phyloP scores from a whole-genome alignment of 1,284 basidiomycete genomes.

The Malassezia sp. region DNA sequence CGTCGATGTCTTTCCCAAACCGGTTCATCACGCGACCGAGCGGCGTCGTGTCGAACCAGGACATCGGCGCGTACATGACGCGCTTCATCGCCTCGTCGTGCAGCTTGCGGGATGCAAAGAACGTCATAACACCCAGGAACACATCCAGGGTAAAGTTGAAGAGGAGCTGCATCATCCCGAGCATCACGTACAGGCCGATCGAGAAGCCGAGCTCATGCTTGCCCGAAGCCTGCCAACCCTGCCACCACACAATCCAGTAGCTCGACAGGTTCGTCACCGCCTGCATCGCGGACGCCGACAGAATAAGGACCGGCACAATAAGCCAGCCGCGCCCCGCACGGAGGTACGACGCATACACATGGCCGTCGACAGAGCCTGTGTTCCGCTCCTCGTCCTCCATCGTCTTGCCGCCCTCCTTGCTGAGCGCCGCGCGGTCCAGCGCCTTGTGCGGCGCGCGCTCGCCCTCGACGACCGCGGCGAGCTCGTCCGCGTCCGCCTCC shows the following conservation, averaged over 20 bases:
- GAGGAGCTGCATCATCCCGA: constrained; percentile 55
- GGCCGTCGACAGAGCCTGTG: constrained; percentile 37
- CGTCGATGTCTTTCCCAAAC: constrained; percentile 64
- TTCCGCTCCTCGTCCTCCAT: constrained; percentile 43
- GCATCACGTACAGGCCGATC: constrained; percentile 60
- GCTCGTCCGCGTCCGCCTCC: constrained; percentile 14
- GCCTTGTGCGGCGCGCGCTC: not conserved
- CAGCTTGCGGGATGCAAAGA: constrained; percentile 56
- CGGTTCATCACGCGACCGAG: constrained; percentile 75
- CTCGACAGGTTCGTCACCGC: constrained; percentile 50
- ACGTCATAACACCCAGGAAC: constrained; percentile 56
- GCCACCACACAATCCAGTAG: constrained; percentile 50
- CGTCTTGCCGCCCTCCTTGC: constrained; percentile 15
- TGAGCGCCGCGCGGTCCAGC: not conserved
- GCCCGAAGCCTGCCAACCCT: constrained; percentile 49
- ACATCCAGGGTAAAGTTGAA: constrained; percentile 58
- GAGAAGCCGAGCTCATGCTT: constrained; percentile 52
- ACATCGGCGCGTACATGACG: constrained; percentile 58
- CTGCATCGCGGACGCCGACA: constrained; percentile 59
- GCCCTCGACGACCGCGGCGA: constrained; percentile 11
- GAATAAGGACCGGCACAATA: constrained; percentile 55
- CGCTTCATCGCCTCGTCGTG: constrained; percentile 55
- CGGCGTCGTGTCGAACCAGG: constrained; percentile 74
- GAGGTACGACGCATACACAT: constrained; percentile 61
- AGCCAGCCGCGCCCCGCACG: constrained; percentile 55